Evolutionary conservation across 75 land plant species (phyloP), one percentile per base, ranked within the genome.

Genomic region (Selaginella moellendorffii): DNA sequence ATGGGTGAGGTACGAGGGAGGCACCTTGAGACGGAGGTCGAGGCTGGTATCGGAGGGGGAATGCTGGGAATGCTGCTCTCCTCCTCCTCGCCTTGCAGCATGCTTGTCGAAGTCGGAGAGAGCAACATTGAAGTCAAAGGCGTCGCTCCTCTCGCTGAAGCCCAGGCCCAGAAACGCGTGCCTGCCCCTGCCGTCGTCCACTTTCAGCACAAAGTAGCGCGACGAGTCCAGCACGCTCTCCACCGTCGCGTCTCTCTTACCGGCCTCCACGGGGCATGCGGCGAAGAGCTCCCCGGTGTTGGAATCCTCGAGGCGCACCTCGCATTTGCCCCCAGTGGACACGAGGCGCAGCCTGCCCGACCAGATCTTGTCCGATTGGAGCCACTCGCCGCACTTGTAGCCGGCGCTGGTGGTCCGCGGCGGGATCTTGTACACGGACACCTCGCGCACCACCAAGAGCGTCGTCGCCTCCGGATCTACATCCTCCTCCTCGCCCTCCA

Each of bases 311-410:
- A 95, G 72, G 24, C 99, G 86, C 71, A 95, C 84, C 81, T 95
- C 96, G 68, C 99, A 95, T 2, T 79, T 78, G 36, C 76, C 82
- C 64, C 73, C 68, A 69, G 82, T 73, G n/a, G 99, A 95, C 1
- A 89, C 85, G 23, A 89, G 85, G 24, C 85, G 79, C 65, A 95
- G 80, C 2, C 99, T 79, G 17, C 99, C 99, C 20, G 96, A 73
- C 99, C 99, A 95, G 80, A 95, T 95, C 79, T 82, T 83, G 73
- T 95, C 99, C 62, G 99, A 80, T 68, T 95, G 99, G 2, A 95
- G 83, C 99, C 99, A 89, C 71, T 92, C 99, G 30, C 90, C 96
- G 68, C 99, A 95, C 70, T 95, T 95, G 78, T 86, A 95, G 9
- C 96, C 96, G 54, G 96, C 99, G 73, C 84, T 80, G 54, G 87